Conservation (phyloP, 2,329 filamentous ascomycete genomes). For the Apiospora hydei region DNA sequence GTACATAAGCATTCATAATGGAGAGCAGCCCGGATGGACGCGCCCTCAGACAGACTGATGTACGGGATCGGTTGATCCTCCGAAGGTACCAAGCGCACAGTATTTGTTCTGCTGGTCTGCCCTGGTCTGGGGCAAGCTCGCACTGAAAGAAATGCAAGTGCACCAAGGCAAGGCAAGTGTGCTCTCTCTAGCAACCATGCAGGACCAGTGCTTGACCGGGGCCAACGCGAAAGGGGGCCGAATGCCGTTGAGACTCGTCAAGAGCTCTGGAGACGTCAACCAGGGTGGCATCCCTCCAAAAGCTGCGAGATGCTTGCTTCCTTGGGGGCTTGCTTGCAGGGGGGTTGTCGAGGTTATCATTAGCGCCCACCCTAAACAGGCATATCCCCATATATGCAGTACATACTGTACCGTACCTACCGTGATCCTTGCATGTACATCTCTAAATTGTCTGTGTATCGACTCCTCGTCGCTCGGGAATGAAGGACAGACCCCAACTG, state of each 20-base stretch:
- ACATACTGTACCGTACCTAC: conserved; percentile 1
- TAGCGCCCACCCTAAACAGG: conserved; percentile 23
- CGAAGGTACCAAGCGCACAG: conserved; percentile 10
- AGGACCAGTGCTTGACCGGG: conserved; percentile 12
- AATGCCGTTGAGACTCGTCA: conserved; percentile 26
- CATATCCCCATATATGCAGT: conserved; percentile 17
- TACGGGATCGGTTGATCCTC: not conserved
- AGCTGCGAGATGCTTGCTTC: conserved; percentile 19
- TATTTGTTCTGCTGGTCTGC: not conserved
- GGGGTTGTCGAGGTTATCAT: conserved; percentile 21
- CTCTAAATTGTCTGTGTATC: conserved; percentile 10
- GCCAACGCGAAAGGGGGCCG: conserved; percentile 29
- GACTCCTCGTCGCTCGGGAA: conserved; percentile 11
- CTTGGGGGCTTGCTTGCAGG: conserved; percentile 24
- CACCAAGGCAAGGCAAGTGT: conserved; percentile 8
- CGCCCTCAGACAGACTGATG: not conserved
- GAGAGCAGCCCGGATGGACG: not conserved
- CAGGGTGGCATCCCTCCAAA: conserved; percentile 18
- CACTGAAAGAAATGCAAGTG: not conserved
- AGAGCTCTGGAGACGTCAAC: conserved; percentile 14
- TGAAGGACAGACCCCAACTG: conserved; percentile 13
- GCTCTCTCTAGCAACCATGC: conserved; percentile 16
- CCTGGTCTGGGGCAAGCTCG: not conserved
- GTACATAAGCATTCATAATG: conserved; percentile 20
- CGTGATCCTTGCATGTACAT: conserved; percentile 9